Evolutionary conservation across 495 filamentous ascomycete species (phyloP).

Genomic region (Gamarada debralockiae): DNA sequence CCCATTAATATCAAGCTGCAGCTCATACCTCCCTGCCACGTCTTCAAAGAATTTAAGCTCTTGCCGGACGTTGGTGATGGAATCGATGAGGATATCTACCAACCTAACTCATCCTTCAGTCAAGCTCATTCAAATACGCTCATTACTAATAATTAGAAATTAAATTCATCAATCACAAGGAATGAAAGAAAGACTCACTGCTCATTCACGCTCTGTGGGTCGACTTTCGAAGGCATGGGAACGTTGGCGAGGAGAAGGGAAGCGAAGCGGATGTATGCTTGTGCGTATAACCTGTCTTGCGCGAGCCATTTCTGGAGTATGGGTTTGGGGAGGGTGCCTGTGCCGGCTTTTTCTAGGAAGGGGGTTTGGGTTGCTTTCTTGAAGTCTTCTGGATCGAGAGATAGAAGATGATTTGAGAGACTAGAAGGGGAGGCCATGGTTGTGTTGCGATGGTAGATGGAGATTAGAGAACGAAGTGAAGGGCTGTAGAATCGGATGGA

Average conservation of each 20-base stretch:
- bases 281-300: conserved; percentile 73
- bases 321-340: conserved; percentile 53
- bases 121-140: too few relatives aligned
- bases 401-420: conserved; percentile 39
- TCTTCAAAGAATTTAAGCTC: conserved; percentile 69
- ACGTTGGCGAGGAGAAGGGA: conserved; percentile 62
- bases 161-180: too few relatives aligned
- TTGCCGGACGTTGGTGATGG: conserved; percentile 59
- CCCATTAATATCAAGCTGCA: conserved; percentile 47
- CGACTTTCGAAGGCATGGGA: conserved; percentile 43
- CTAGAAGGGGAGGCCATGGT: not conserved
- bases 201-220: conserved; percentile 35
- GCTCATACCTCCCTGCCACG: conserved; percentile 54
- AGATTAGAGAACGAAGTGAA: too few relatives aligned
- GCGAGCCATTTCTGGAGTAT: conserved; percentile 65
- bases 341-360: conserved; percentile 65
- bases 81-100: conserved; percentile 57
- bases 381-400: conserved; percentile 36
- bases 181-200: conserved; percentile 2
- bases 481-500: too few relatives aligned
- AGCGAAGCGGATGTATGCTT: conserved; percentile 66
- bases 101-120: conserved; percentile 25
- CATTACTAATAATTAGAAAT: too few relatives aligned
- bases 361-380: conserved; percentile 57
- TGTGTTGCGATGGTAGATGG: too few relatives aligned